These are phyloP conservation scores for Nepenthes alata DNA, from an alignment of 179 eudicot species.

Conservation along the genomic window DNA sequence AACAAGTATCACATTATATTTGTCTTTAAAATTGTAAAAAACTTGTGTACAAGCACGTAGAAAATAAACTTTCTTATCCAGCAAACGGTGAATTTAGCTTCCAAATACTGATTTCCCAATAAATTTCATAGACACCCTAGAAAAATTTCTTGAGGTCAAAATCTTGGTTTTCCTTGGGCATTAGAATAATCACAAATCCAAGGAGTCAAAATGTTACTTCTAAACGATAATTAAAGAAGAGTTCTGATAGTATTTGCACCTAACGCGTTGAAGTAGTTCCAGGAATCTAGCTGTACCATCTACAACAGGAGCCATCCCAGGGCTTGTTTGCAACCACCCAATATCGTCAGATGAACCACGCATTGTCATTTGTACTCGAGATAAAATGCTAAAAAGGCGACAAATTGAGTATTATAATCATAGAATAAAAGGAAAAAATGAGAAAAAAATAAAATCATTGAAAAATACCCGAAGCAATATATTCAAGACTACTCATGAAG, in stretches of 20 bases:
- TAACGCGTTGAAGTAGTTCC: conserved; percentile 53
- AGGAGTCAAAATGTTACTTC: no score
- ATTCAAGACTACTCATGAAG: not conserved
- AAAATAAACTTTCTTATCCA: no score
- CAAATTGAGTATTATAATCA: conserved; percentile 2
- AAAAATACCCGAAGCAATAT: not conserved
- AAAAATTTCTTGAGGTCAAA: no score
- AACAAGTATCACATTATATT: no score
- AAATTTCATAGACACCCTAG: no score
- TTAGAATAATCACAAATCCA: no score
- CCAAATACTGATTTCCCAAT: no score
- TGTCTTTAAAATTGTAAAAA: no score
- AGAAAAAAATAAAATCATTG: not conserved
- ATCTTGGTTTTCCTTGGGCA: no score
- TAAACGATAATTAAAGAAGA: not conserved
- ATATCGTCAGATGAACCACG: conserved; percentile 78
- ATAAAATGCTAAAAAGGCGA: conserved; percentile 30
- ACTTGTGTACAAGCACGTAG: no score
- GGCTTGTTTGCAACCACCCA: conserved; percentile 74
- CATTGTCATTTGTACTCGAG: conserved; percentile 45
- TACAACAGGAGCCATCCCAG: conserved; percentile 60
- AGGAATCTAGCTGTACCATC: conserved; percentile 82
- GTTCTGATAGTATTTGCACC: conserved; percentile 21
- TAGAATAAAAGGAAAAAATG: not conserved
- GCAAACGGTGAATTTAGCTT: no score